phyloP scores from a whole-genome alignment of 2,329 filamentous ascomycete genomes.

The Parascedosporium putredinis region DNA sequence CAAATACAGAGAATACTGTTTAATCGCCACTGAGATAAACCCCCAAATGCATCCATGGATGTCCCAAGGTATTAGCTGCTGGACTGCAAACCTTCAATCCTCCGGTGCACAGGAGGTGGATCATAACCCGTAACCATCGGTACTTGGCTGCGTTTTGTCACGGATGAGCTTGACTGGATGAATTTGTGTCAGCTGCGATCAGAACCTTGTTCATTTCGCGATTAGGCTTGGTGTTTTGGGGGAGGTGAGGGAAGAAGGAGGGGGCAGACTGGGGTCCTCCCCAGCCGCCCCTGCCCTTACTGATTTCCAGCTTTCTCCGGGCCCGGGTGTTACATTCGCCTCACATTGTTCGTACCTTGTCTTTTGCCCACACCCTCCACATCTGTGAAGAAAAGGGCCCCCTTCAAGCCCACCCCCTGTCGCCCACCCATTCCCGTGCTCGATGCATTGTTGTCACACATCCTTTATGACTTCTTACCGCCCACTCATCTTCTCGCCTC shows the following conservation, averaged over 20 bases:
- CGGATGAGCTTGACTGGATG: too few relatives aligned
- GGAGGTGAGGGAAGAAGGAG: too few relatives aligned
- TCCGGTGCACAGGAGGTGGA: too few relatives aligned
- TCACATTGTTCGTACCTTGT: too few relatives aligned
- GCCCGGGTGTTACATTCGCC: slow-evolving; percentile 6
- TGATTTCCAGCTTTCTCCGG: not conserved
- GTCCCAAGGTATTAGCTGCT: too few relatives aligned
- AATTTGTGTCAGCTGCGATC: not conserved
- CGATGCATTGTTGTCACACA: not conserved
- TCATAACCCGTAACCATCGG: too few relatives aligned
- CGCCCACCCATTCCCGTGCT: slow-evolving; percentile 1
- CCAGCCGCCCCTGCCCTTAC: not conserved
- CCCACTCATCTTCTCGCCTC: not conserved
- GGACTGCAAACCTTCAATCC: too few relatives aligned
- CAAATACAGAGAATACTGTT: too few relatives aligned
- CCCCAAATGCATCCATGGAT: too few relatives aligned
- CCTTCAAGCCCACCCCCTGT: not conserved
- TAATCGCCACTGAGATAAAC: too few relatives aligned
- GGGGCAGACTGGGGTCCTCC: too few relatives aligned
- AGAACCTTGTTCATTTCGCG: slow-evolving; percentile 3
- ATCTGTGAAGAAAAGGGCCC: not conserved
- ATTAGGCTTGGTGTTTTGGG: not conserved
- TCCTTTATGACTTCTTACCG: slow-evolving; percentile 7
- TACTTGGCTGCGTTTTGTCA: too few relatives aligned
- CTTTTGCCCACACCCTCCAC: not conserved